Evolutionary conservation across 345 rosid genomes (phyloP).

Genomic region (Trapa incisa): DNA sequence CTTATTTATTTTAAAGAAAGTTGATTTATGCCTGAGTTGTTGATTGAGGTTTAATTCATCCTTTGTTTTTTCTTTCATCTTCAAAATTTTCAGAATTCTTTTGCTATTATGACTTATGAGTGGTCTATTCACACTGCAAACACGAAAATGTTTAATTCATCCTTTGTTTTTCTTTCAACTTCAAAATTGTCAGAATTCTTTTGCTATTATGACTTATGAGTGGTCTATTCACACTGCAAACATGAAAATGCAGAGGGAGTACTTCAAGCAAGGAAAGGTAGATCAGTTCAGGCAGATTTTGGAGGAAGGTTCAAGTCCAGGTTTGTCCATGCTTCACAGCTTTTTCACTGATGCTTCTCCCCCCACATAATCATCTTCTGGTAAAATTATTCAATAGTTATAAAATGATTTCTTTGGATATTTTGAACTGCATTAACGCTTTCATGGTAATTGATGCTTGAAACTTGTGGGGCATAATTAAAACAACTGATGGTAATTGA

Average conservation of each 20-base stretch:
- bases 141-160: neutral
- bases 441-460: neutral
- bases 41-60: neutral
- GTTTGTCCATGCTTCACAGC: constrained; percentile 17
- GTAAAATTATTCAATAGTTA: neutral
- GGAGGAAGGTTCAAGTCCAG: constrained; percentile 95
- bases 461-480: neutral
- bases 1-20: neutral
- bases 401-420: neutral
- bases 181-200: neutral
- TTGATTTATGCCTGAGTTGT: neutral
- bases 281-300: constrained; percentile 89
- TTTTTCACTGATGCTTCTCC: neutral
- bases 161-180: neutral
- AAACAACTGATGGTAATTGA: neutral
- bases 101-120: neutral
- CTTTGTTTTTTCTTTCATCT: neutral
- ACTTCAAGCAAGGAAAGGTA: constrained; percentile 88
- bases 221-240: neutral
- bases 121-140: neutral
- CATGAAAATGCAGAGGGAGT: constrained; percentile 61
- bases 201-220: neutral
- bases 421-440: neutral
- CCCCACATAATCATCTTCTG: constrained; percentile 1
- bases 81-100: neutral